Conservation (phyloP, 148 eudicot genomes). For the Vaccinium darrowii region DNA sequence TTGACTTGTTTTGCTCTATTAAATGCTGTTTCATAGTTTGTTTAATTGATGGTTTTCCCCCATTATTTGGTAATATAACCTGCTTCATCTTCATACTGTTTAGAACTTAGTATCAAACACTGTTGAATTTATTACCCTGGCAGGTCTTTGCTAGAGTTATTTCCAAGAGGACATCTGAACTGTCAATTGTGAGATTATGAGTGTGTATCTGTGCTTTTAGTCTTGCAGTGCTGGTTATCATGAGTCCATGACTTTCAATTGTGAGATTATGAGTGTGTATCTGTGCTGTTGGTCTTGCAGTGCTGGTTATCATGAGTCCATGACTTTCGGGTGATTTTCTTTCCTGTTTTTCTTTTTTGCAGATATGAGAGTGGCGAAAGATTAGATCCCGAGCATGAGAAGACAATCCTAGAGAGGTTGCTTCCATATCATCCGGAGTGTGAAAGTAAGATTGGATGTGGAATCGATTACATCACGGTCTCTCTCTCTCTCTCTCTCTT, state of each 20-base stretch:
- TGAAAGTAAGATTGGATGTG: slow-evolving; percentile 85
- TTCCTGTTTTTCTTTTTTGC: not conserved
- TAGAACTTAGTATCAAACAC: not conserved
- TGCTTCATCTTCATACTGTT: not conserved
- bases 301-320: slow-evolving; percentile 3
- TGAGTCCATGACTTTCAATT: not conserved
- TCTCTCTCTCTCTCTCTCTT: slow-evolving; percentile 30
- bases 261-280: not conserved
- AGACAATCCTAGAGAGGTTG: slow-evolving; percentile 63
- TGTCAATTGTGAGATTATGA: not conserved
- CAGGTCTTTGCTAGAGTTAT: not conserved
- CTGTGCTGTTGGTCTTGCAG: not conserved
- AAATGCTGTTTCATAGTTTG: not conserved
- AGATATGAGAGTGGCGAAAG: slow-evolving; percentile 79
- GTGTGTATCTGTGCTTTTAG: not conserved
- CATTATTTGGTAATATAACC: not conserved
- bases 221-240: slow-evolving; percentile 8
- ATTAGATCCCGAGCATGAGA: slow-evolving; percentile 81
- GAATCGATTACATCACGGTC: slow-evolving; percentile 86
- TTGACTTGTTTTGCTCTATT: not conserved
- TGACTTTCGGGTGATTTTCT: not conserved
- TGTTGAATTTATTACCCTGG: not conserved
- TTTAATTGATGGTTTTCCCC: not conserved
- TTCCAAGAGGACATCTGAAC: not conserved
- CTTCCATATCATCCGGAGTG: slow-evolving; percentile 86